Evolutionary conservation across 1,284 basidiomycete genomes (phyloP).

Genomic region (Microbotryum scabiosae): DNA sequence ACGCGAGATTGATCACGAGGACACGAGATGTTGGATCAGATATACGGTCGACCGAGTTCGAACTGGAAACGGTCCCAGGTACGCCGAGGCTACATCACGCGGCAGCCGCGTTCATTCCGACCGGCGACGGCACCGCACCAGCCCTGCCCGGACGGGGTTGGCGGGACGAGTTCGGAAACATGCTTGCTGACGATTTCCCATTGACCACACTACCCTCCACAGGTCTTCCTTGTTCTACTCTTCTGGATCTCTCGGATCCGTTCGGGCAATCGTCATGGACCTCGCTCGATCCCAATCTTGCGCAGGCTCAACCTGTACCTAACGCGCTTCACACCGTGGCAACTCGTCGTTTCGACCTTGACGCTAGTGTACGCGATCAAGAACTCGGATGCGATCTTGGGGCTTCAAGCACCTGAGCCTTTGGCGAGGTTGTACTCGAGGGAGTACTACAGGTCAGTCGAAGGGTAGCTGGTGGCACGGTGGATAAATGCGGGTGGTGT

Average conservation of each 20-base stretch:
- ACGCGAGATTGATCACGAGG: not conserved
- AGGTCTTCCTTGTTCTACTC: conserved; percentile 77
- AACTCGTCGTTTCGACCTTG: conserved; percentile 75
- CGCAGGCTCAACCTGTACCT: conserved; percentile 53
- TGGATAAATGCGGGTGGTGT: too few species aligned
- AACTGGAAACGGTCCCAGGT: conserved; percentile 69
- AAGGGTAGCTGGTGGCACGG: too few species aligned
- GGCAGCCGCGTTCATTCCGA: not conserved
- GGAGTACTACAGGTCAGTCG: conserved; percentile 46
- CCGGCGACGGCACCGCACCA: not conserved
- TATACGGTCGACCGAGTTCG: conserved; percentile 65
- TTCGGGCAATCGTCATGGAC: conserved; percentile 59
- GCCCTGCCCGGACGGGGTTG: not conserved
- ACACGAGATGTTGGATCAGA: conserved; percentile 67
- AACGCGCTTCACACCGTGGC: conserved; percentile 84
- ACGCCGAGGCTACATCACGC: conserved; percentile 12
- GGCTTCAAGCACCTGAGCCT: conserved; percentile 73
- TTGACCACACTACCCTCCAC: not conserved
- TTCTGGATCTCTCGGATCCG: conserved; percentile 81
- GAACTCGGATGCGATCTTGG: conserved; percentile 69
- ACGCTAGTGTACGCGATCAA: conserved; percentile 75
- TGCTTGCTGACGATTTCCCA: too few species aligned
- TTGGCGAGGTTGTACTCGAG: conserved; percentile 56
- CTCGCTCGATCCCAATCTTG: conserved; percentile 52
- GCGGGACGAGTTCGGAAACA: not conserved